phyloP scores from a whole-genome alignment of 805 yeast species.

The Candida khao-thaluensis region DNA sequence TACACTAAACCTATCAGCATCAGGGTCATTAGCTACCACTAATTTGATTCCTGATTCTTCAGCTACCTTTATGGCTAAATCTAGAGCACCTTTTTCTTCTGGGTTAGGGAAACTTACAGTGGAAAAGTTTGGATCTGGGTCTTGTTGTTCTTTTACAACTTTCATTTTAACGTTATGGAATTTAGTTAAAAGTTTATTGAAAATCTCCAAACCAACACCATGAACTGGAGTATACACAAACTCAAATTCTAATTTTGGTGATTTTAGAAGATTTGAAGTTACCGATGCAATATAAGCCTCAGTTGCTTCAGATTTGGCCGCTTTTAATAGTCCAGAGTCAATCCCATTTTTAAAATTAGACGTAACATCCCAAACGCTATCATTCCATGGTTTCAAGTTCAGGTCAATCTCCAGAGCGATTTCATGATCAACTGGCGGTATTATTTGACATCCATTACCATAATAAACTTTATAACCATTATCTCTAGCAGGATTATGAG shows the following conservation, averaged over 20 bases:
- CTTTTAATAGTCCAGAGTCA: conserved; percentile 28
- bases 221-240: conserved; percentile 93
- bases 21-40: conserved; percentile 92
- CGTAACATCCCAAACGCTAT: conserved; percentile 47
- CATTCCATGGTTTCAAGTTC: conserved; percentile 60
- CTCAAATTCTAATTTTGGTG: conserved; percentile 28
- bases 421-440: conserved; percentile 81
- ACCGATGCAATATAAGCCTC: conserved; percentile 37
- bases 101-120: conserved; percentile 94
- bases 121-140: conserved; percentile 82
- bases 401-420: conserved; percentile 64
- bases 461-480: conserved; percentile 96
- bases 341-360: conserved; percentile 32
- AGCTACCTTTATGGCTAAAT: conserved; percentile 64
- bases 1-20: conserved; percentile 89
- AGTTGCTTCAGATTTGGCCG: conserved; percentile 44
- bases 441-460: conserved; percentile 91
- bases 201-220: conserved; percentile 81
- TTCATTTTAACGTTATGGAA: conserved; percentile 34
- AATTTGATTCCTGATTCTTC: conserved; percentile 47
- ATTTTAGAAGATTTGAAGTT: conserved; percentile 29
- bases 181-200: conserved; percentile 39
- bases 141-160: conserved; percentile 48
- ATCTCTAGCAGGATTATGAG: conserved; percentile 81
- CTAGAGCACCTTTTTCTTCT: conserved; percentile 90